Base-by-base conservation (phyloP, 2,329 filamentous ascomycete species). In the Dichotomopilus funicola region DNA sequence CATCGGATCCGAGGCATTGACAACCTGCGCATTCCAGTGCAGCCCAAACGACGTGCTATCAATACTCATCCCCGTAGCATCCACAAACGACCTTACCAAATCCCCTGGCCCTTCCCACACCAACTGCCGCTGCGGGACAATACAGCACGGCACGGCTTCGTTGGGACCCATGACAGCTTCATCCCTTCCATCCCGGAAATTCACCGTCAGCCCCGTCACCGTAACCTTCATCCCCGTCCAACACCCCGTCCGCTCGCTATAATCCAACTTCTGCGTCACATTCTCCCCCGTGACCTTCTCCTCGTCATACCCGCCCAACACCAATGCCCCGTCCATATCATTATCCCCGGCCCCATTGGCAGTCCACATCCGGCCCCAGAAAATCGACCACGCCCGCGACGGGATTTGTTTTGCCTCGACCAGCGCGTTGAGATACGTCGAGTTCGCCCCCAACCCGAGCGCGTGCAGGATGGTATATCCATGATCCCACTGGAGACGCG, bases 351-450 rank as follows among this genome's bases (percentile, higher is more conserved):
- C 41, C 1, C 56, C 47, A 8, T 60, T 56, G 6, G 58, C 58
- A 11, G 62, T 55, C 65, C 62, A 70, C 65, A 65, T 67, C 1
- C 65, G 63, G 0, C 70, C 69, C 70, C 68, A 72, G 58, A 68
- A 72, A 12, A 71, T 65, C 1, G 70, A 72, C 68, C 68, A 68
- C 3, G 68, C 68, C 4, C 66, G 55, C 1, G 66, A 65, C 2
- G 61, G 59, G 36, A 67, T 67, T 55, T 58, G 50, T 1, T 58
- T 54, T 56, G 61, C 41, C 13, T 58, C 34, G 0, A 57, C 59
- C 0, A 70, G 34, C 0, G 62, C 49, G 41, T 65, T 69, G 37
- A 70, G 65, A 33, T 63, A 65, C 0, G 67, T 69, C 3, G 68
- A 70, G 50, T 70, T 68, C 1, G 57, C 52, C 0, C 68, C 68